These are phyloP conservation scores for Miscanthus sacchariflorus DNA, from an alignment of 202 grass and related monocot species.

Conservation along the genomic window DNA sequence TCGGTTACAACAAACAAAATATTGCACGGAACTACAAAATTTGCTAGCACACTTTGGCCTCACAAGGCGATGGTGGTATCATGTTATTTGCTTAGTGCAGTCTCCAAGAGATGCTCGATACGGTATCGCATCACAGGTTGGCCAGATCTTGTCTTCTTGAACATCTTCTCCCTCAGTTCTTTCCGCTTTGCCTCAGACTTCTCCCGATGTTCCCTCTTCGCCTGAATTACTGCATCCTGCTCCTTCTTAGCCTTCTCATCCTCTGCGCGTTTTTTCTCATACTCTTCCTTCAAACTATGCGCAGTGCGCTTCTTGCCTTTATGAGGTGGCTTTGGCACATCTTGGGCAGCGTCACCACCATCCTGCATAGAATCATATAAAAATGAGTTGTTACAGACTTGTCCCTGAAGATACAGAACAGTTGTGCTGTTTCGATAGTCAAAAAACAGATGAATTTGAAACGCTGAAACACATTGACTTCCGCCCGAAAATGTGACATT, in stretches of 20 bases:
- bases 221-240: constrained; percentile 52
- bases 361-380: constrained; percentile 27
- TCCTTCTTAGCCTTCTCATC: constrained; percentile 80
- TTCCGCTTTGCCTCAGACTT: constrained; percentile 64
- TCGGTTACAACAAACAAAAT: neutral
- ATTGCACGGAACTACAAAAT: constrained; percentile 22
- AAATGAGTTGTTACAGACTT: neutral
- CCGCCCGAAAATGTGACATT: neutral
- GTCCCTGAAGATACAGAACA: neutral
- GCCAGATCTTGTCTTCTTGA: constrained; percentile 90
- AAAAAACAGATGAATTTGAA: neutral
- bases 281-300: constrained; percentile 77
- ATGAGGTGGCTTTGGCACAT: constrained; percentile 38
- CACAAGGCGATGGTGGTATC: neutral
- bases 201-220: constrained; percentile 50
- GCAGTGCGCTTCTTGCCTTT: constrained; percentile 59
- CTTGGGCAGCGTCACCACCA: constrained; percentile 44
- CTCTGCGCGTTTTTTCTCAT: constrained; percentile 75
- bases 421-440: neutral
- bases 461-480: neutral
- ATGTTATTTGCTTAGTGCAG: constrained; percentile 63
- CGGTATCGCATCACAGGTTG: constrained; percentile 92
- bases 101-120: constrained; percentile 84
- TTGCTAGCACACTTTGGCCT: neutral
- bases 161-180: constrained; percentile 79